Conservation (phyloP, 371 early-diverging fungal genomes). For the Funneliformis caledonium region DNA sequence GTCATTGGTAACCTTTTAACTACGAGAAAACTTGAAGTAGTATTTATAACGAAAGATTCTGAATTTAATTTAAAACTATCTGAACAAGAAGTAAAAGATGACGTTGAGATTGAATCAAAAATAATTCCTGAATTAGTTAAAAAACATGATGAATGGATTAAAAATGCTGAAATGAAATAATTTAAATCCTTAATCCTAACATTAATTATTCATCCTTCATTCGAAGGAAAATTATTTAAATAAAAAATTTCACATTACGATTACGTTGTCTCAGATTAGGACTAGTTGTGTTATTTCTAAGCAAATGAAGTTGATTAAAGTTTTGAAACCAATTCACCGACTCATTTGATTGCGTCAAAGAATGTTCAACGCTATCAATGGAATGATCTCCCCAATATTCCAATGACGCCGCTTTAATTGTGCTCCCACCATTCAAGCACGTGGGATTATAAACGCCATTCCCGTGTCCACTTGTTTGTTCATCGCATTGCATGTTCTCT, state of each 20-base stretch:
- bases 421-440: not conserved
- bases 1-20: constrained; percentile 94
- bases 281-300: not conserved
- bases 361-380: not conserved
- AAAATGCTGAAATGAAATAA: not conserved
- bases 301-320: not conserved
- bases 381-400: not conserved
- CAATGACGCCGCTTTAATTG: not conserved
- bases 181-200: no score
- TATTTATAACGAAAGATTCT: constrained; percentile 65
- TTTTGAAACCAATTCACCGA: not conserved
- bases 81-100: constrained; percentile 54
- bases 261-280: not conserved
- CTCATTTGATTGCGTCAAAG: not conserved
- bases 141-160: constrained; percentile 71
- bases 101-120: constrained; percentile 84
- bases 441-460: not conserved
- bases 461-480: not conserved
- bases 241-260: not conserved
- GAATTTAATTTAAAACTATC: constrained; percentile 68
- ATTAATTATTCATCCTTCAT: no score
- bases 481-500: not conserved
- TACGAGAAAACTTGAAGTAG: constrained; percentile 87
- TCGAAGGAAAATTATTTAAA: no score
- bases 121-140: constrained; percentile 80